phyloP scores from a whole-genome alignment of 805 yeast species.

The Millerozyma acaciae region DNA sequence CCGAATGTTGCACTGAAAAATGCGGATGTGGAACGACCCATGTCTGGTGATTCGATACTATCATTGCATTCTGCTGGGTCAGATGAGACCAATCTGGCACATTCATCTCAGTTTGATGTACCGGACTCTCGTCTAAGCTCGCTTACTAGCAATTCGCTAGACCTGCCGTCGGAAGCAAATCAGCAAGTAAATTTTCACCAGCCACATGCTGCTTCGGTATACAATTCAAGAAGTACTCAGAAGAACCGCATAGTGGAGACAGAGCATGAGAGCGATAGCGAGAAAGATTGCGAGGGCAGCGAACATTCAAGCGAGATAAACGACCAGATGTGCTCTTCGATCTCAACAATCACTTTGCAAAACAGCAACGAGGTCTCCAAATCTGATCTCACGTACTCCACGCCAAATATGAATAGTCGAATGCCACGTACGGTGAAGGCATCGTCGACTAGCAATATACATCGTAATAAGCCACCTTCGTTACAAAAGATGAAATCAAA shows the following conservation, averaged over 20 bases:
- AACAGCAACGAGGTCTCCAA: constrained; percentile 1
- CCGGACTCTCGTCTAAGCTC: constrained; percentile 38
- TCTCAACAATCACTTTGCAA: constrained; percentile 17
- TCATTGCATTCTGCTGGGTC: constrained; percentile 30
- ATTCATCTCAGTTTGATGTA: constrained; percentile 29
- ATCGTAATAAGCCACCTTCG: constrained; percentile 4
- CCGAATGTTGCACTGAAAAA: background rate
- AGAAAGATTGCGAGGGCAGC: constrained; percentile 6
- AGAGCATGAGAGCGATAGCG: constrained; percentile 1
- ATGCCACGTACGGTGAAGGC: constrained; percentile 8
- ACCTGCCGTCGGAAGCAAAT: constrained; percentile 18
- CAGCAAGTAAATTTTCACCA: too few relatives aligned
- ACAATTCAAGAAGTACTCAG: too few relatives aligned
- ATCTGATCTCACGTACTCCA: constrained; percentile 1
- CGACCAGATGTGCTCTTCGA: constrained; percentile 13
- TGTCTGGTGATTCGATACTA: constrained; percentile 29
- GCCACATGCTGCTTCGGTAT: too few relatives aligned
- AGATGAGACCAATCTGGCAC: constrained; percentile 33
- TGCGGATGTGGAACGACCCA: constrained; percentile 17
- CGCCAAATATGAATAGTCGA: background rate
- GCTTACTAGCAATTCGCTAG: constrained; percentile 26
- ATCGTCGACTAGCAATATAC: constrained; percentile 10
- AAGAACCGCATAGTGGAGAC: background rate
- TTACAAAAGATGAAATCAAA: constrained; percentile 7
- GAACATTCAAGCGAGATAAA: constrained; percentile 5